A percentile compares a stretch with the other conserved stretches of the same genome.
Evolutionary conservation across 139 green algal species (phyloP).

Genomic region (Marvania coccoides): DNA sequence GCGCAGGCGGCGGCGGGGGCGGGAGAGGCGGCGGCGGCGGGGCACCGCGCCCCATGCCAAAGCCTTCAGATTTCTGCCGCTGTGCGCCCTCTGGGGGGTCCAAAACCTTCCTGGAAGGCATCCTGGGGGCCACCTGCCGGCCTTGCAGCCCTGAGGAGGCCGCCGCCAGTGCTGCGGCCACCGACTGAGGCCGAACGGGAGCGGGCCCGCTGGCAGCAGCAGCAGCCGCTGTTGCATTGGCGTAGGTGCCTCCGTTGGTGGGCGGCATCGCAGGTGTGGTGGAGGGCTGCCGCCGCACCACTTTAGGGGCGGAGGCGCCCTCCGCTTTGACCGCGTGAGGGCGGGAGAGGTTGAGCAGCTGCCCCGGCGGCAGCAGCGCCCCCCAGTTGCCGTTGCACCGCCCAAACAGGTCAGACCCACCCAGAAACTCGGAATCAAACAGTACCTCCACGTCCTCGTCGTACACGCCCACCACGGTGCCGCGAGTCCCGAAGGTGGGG

Average conservation of each 20-base stretch:
- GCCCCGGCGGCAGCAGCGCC: conserved; percentile 13
- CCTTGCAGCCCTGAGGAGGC: background rate
- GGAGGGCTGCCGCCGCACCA: conserved; percentile 17
- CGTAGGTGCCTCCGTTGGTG: background rate
- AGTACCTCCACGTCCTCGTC: conserved; percentile 65
- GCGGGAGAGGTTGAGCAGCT: conserved; percentile 49
- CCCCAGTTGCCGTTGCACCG: conserved; percentile 22
- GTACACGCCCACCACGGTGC: conserved; percentile 55
- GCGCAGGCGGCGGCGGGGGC: background rate
- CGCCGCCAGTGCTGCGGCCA: background rate
- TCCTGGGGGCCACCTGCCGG: background rate
- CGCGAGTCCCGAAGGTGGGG: conserved; percentile 65
- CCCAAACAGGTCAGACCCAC: conserved; percentile 43
- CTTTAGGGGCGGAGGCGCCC: background rate
- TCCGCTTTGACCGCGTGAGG: conserved; percentile 24
- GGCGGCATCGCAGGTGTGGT: too few species aligned
- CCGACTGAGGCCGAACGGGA: background rate
- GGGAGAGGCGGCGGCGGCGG: background rate
- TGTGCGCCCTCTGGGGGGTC: background rate
- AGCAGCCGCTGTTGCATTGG: background rate
- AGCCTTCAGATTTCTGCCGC: background rate
- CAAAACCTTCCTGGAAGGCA: background rate
- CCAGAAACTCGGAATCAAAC: conserved; percentile 37
- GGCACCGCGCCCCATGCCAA: background rate
- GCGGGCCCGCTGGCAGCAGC: background rate